Conservation (phyloP, 2,329 filamentous ascomycete genomes). For the Aspergillus melleus region DNA sequence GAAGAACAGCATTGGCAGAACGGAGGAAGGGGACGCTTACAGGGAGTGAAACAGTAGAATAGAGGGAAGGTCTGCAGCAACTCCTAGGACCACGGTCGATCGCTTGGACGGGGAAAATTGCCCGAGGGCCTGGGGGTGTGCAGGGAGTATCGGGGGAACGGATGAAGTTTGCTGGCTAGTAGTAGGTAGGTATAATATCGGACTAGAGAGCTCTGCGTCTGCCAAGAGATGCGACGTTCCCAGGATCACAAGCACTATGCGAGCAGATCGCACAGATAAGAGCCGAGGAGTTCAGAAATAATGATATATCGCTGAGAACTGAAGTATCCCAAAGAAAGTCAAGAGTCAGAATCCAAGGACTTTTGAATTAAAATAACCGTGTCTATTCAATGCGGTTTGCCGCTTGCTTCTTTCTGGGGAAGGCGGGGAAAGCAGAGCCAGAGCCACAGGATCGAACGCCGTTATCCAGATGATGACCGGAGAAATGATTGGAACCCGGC, state of each 20-base stretch:
- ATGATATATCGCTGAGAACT: background rate
- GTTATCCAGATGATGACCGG: too few relatives aligned
- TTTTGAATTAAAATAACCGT: background rate
- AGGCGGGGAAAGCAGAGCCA: background rate
- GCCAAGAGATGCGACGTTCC: background rate
- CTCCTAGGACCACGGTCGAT: constrained; percentile 15
- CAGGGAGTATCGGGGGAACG: constrained; percentile 33
- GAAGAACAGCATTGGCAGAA: constrained; percentile 19
- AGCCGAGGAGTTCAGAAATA: background rate
- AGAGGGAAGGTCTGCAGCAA: constrained; percentile 2
- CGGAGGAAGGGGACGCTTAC: constrained; percentile 27
- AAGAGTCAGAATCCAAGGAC: background rate
- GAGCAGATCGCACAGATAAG: background rate
- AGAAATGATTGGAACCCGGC: background rate
- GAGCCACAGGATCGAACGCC: background rate
- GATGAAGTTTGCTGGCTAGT: constrained; percentile 25
- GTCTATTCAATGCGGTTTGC: background rate
- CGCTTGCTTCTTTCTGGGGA: background rate
- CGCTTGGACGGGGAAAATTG: constrained; percentile 14
- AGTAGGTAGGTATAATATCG: constrained; percentile 4
- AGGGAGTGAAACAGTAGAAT: constrained; percentile 4
- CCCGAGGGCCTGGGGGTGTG: constrained; percentile 12
- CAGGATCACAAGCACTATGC: background rate
- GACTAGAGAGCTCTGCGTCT: background rate
- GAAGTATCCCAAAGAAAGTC: background rate